These are phyloP conservation scores for Apiospora aurea DNA, from an alignment of 2,329 filamentous ascomycete genomes.

Conservation along the genomic window DNA sequence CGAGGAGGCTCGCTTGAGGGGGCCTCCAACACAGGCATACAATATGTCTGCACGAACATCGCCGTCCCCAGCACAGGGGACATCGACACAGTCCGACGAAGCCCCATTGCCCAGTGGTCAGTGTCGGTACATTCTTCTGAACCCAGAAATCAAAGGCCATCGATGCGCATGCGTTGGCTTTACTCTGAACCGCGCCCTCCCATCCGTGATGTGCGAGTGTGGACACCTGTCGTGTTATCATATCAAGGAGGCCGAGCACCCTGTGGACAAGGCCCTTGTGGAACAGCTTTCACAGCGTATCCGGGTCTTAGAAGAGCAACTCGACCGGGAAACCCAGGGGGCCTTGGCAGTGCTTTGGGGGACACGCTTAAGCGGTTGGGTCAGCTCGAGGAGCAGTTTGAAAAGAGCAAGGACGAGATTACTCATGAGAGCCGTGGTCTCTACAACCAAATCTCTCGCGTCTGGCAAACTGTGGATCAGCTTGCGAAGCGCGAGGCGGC, in stretches of 20 bases:
- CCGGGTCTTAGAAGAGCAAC: slow-evolving; percentile 52
- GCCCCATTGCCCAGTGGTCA: slow-evolving; percentile 61
- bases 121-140: slow-evolving; percentile 65
- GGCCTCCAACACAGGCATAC: neutral
- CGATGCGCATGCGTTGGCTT: slow-evolving; percentile 67
- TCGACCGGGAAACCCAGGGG: slow-evolving; percentile 47
- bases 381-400: slow-evolving; percentile 61
- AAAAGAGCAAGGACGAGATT: slow-evolving; percentile 59
- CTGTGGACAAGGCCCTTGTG: slow-evolving; percentile 54
- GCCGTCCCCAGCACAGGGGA: slow-evolving; percentile 36
- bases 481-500: slow-evolving; percentile 48
- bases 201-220: slow-evolving; percentile 63
- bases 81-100: slow-evolving; percentile 46
- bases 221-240: slow-evolving; percentile 68
- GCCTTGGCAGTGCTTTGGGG: slow-evolving; percentile 42
- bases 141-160: slow-evolving; percentile 63
- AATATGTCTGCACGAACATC: slow-evolving; percentile 40
- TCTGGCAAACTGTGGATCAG: slow-evolving; percentile 60
- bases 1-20: neutral
- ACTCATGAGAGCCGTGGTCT: slow-evolving; percentile 60
- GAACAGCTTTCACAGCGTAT: slow-evolving; percentile 57
- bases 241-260: slow-evolving; percentile 53
- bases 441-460: slow-evolving; percentile 60
- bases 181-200: slow-evolving; percentile 59
- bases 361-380: slow-evolving; percentile 53